A percentile compares a stretch with the other conserved stretches of the same genome.
phyloP scores from a whole-genome alignment of 2,329 filamentous ascomycete genomes.

The Ophiostoma australiae region DNA sequence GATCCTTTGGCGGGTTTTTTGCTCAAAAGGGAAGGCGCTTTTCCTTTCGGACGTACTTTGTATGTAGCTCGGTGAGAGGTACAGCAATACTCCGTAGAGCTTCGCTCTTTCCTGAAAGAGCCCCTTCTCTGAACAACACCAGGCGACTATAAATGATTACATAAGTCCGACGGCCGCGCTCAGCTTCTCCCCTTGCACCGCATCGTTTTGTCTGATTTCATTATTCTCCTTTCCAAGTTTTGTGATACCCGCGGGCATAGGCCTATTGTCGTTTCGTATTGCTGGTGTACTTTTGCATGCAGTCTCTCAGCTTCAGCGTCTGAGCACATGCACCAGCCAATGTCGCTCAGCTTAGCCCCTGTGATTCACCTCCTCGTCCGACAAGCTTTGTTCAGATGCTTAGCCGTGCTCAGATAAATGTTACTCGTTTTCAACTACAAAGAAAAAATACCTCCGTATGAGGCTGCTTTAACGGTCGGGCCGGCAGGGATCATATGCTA shows the following conservation, averaged over 20 bases:
- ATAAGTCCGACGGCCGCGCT: background rate
- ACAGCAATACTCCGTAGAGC: background rate
- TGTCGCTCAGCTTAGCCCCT: background rate
- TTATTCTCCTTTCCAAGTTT: background rate
- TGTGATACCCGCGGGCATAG: background rate
- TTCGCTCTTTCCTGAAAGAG: background rate
- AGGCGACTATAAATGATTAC: background rate
- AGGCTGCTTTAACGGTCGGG: background rate
- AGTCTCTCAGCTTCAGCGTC: background rate
- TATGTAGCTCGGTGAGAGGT: background rate
- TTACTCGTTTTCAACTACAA: background rate
- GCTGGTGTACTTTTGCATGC: background rate
- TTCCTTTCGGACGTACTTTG: background rate
- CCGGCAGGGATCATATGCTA: background rate
- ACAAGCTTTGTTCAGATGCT: background rate
- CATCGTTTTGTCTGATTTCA: background rate
- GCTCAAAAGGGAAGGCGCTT: conserved; percentile 8
- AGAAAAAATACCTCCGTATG: background rate
- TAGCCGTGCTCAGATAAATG: background rate
- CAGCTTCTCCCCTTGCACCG: background rate
- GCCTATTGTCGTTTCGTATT: background rate
- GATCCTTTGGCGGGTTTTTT: background rate
- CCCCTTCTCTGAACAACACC: background rate
- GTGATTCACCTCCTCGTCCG: background rate
- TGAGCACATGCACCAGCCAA: background rate